Percentiles rank a stretch among this genome's conserved stretches.
phyloP scores from a whole-genome alignment of 148 eudicot genomes.

The Silene uniflora region DNA sequence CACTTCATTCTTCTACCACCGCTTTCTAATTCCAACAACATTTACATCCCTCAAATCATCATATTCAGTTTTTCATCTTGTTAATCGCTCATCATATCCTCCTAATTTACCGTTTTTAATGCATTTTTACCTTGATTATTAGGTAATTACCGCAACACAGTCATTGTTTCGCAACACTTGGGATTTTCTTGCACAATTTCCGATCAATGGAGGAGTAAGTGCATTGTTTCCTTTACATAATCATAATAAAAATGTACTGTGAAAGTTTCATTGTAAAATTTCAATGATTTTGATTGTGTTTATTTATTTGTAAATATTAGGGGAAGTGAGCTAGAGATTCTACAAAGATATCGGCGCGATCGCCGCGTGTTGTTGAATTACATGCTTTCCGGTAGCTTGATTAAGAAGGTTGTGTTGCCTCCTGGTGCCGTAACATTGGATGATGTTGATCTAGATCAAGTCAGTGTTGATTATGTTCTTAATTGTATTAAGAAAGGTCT shows the following conservation, averaged over 20 bases:
- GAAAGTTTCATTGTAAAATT: neutral
- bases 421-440: slow-evolving; percentile 98
- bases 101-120: neutral
- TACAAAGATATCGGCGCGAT: slow-evolving; percentile 85
- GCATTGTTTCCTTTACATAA: neutral
- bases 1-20: neutral
- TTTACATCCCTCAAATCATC: neutral
- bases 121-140: neutral
- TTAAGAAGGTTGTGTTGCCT: slow-evolving; percentile 93
- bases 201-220: slow-evolving; percentile 33
- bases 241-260: neutral
- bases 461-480: slow-evolving; percentile 91
- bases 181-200: neutral
- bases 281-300: neutral
- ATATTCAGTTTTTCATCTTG: neutral
- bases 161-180: neutral
- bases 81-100: neutral
- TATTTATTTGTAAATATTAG: slow-evolving; percentile 28
- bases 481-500: slow-evolving; percentile 81
- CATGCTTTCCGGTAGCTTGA: slow-evolving; percentile 83
- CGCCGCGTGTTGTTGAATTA: slow-evolving; percentile 80
- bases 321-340: slow-evolving; percentile 67
- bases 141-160: slow-evolving; percentile 10
- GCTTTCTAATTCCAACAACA: neutral
- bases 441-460: slow-evolving; percentile 99